phyloP scores from a whole-genome alignment of 1,284 basidiomycete genomes.

The Fomitopsis schrenkii region DNA sequence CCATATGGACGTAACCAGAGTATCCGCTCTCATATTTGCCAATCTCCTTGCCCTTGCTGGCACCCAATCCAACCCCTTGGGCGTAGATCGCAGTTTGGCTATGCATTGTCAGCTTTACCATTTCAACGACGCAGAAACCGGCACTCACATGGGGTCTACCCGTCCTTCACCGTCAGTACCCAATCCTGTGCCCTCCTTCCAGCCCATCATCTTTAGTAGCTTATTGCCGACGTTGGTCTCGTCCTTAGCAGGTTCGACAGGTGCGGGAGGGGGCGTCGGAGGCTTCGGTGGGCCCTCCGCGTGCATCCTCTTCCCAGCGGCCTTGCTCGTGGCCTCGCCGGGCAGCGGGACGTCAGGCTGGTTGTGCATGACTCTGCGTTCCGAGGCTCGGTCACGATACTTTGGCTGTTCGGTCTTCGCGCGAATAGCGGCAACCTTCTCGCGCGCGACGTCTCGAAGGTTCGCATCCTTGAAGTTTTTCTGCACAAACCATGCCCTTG shows the following conservation, averaged over 20 bases:
- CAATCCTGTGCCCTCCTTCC: slow-evolving; percentile 86
- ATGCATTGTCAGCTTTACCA: neutral
- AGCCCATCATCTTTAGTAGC: slow-evolving; percentile 93
- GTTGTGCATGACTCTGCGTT: slow-evolving; percentile 83
- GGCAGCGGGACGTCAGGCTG: slow-evolving; percentile 78
- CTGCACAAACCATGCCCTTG: slow-evolving; percentile 34
- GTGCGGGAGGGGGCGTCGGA: slow-evolving; percentile 57
- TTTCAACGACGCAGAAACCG: slow-evolving; percentile 1
- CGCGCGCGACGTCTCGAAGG: slow-evolving; percentile 68
- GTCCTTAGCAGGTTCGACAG: slow-evolving; percentile 69
- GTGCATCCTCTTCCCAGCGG: slow-evolving; percentile 37
- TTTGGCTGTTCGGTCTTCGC: slow-evolving; percentile 49
- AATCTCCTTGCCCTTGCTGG: slow-evolving; percentile 82
- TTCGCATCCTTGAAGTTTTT: slow-evolving; percentile 76
- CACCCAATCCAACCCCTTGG: slow-evolving; percentile 82
- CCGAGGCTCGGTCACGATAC: slow-evolving; percentile 89
- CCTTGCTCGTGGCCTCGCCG: slow-evolving; percentile 24
- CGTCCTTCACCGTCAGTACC: slow-evolving; percentile 78
- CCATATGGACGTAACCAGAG: slow-evolving; percentile 70
- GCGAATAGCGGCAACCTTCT: slow-evolving; percentile 56
- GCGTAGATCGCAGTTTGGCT: slow-evolving; percentile 84
- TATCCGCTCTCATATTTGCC: slow-evolving; percentile 72
- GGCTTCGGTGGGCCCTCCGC: slow-evolving; percentile 62
- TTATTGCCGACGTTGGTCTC: slow-evolving; percentile 86
- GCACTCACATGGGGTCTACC: slow-evolving; percentile 75